phyloP scores from a whole-genome alignment of 495 filamentous ascomycete genomes.

The Tuber borchii region DNA sequence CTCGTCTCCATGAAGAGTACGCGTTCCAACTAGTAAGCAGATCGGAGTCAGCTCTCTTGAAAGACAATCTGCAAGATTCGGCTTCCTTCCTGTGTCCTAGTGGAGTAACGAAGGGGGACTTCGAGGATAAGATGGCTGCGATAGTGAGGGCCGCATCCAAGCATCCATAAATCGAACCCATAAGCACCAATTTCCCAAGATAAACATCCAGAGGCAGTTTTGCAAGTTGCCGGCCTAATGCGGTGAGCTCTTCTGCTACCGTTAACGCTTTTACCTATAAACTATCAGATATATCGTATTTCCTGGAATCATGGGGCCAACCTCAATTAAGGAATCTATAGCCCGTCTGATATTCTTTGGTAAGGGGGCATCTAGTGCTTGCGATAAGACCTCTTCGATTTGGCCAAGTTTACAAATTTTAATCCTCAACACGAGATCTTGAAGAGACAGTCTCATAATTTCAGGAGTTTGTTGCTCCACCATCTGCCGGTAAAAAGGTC shows the following conservation, averaged over 20 bases:
- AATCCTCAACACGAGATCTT: conserved; percentile 90
- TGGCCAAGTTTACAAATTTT: conserved; percentile 93
- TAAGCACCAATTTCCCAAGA: conserved; percentile 82
- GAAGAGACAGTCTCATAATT: conserved; percentile 84
- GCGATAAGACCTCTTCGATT: conserved; percentile 80
- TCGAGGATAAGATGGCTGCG: conserved; percentile 86
- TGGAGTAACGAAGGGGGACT: conserved; percentile 82
- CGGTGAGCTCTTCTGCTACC: conserved; percentile 69
- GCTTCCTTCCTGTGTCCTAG: conserved; percentile 76
- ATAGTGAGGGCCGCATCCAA: conserved; percentile 84
- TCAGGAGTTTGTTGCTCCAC: conserved; percentile 89
- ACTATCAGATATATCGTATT: conserved; percentile 8
- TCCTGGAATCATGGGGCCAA: conserved; percentile 38
- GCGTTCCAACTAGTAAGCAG: conserved; percentile 88
- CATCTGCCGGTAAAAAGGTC: conserved; percentile 49
- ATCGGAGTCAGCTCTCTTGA: conserved; percentile 81
- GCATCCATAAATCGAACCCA: conserved; percentile 77
- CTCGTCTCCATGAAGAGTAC: conserved; percentile 76
- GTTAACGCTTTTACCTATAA: conserved; percentile 63
- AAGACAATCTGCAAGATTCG: conserved; percentile 65
- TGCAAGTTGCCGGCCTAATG: conserved; percentile 76
- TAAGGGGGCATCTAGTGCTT: conserved; percentile 84
- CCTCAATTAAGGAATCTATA: conserved; percentile 86
- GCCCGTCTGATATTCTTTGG: conserved; percentile 85
- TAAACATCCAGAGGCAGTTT: conserved; percentile 88